Conservation (phyloP, 176 grass and related monocot genomes). For the Bothriochloa decipiens region DNA sequence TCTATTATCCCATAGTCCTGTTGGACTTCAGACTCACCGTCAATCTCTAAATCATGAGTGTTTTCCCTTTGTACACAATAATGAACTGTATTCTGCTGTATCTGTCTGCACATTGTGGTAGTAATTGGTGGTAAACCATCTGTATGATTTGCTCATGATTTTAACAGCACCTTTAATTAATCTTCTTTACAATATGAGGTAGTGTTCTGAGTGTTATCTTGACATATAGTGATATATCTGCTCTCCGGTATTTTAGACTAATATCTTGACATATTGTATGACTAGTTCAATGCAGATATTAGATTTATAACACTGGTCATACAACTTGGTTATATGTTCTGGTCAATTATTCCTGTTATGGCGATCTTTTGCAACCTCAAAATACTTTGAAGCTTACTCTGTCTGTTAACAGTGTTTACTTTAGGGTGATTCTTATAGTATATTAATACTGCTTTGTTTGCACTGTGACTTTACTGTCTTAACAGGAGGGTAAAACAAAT, state of each 20-base stretch:
- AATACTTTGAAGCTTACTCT: slow-evolving; percentile 2
- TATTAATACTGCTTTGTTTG: slow-evolving; percentile 28
- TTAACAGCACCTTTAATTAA: background rate
- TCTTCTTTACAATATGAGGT: slow-evolving; percentile 29
- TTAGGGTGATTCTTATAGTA: background rate
- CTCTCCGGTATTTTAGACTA: background rate
- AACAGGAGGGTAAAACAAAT: slow-evolving; percentile 86
- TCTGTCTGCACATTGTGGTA: slow-evolving; percentile 22
- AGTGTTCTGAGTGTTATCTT: background rate
- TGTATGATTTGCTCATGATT: background rate
- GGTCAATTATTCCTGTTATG: background rate
- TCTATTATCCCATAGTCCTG: background rate
- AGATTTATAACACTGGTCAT: background rate
- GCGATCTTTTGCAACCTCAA: slow-evolving; percentile 2
- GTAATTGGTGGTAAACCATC: background rate
- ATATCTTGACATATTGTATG: background rate
- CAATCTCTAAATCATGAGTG: background rate
- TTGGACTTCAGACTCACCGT: background rate
- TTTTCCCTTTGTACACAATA: background rate
- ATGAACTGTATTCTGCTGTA: background rate
- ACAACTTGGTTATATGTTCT: background rate
- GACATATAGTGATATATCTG: background rate
- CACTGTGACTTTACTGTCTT: slow-evolving; percentile 31
- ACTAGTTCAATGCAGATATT: background rate
- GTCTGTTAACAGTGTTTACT: slow-evolving; percentile 16